Conservation (phyloP, 2,329 filamentous ascomycete species). For the Sarocladium kiliense region DNA sequence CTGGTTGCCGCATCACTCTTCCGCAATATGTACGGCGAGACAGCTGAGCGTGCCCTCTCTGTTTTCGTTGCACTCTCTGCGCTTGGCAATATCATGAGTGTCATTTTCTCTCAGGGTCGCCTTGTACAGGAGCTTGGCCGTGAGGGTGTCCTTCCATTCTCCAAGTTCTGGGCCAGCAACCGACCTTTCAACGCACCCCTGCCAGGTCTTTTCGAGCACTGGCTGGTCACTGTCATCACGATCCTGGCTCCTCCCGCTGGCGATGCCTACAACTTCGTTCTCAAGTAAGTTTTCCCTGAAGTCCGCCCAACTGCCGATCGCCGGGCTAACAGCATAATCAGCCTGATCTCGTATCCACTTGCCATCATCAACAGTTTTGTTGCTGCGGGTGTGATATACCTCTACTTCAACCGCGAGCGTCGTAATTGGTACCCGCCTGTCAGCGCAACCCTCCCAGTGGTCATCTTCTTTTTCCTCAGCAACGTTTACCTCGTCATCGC, state of each 20-base stretch:
- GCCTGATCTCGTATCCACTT: conserved; percentile 60
- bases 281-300: conserved; percentile 38
- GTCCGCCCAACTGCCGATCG: not conserved
- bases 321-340: conserved; percentile 19
- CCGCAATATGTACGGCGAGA: conserved; percentile 48
- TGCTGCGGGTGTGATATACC: conserved; percentile 45
- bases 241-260: conserved; percentile 63
- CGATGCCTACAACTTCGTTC: conserved; percentile 60
- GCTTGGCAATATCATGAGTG: conserved; percentile 61
- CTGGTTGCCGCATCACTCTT: conserved; percentile 51
- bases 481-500: conserved; percentile 58
- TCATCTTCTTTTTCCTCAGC: conserved; percentile 53
- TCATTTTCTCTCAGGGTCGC: conserved; percentile 64
- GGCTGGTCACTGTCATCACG: conserved; percentile 58
- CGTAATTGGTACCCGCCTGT: conserved; percentile 51
- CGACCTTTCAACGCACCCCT: conserved; percentile 58
- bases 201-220: conserved; percentile 58
- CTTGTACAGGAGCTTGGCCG: conserved; percentile 62
- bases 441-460: conserved; percentile 47
- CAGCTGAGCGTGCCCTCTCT: conserved; percentile 53
- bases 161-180: conserved; percentile 58
- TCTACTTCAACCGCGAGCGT: conserved; percentile 43
- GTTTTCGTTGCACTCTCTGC: conserved; percentile 65
- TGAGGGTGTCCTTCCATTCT: conserved; percentile 61
- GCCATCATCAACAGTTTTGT: conserved; percentile 54